Conservation (phyloP, 148 eudicot species). For the Chenopodium suecicum region DNA sequence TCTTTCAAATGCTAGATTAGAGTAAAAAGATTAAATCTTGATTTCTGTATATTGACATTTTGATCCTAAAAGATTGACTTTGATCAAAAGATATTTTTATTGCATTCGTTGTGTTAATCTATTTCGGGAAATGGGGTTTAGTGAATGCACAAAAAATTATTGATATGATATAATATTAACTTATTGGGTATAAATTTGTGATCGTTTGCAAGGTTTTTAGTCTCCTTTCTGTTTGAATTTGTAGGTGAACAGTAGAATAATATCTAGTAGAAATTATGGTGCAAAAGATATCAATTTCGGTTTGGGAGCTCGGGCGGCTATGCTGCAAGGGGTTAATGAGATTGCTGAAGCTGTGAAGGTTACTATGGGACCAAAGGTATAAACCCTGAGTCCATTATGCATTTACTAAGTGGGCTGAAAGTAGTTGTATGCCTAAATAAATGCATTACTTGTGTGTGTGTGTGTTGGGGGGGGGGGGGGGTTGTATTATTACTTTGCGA, state of each 20-base stretch:
- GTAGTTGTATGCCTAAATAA: neutral
- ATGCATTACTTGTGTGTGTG: too few relatives aligned
- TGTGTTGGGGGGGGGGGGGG: too few relatives aligned
- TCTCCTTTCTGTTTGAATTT: conserved; percentile 15
- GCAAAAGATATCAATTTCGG: conserved; percentile 92
- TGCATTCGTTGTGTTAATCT: neutral
- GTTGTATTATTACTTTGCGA: too few relatives aligned
- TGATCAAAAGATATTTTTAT: too few relatives aligned
- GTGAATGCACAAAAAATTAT: too few relatives aligned
- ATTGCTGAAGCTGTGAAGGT: conserved; percentile 97
- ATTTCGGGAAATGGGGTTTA: conserved; percentile 4
- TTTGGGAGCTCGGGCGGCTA: conserved; percentile 64
- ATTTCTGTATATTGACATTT: conserved; percentile 17
- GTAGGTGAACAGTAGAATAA: conserved; percentile 51
- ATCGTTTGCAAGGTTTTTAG: neutral
- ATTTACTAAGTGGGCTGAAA: neutral
- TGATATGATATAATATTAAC: neutral
- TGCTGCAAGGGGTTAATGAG: conserved; percentile 91
- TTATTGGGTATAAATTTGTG: neutral
- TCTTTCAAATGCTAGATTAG: neutral
- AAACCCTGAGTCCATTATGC: neutral
- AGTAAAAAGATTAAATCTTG: neutral
- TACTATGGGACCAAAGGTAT: conserved; percentile 98
- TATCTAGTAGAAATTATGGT: conserved; percentile 63
- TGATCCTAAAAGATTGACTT: neutral